Evolutionary conservation across 2,329 filamentous ascomycete species (phyloP).

Genomic region (Colletotrichum godetiae): DNA sequence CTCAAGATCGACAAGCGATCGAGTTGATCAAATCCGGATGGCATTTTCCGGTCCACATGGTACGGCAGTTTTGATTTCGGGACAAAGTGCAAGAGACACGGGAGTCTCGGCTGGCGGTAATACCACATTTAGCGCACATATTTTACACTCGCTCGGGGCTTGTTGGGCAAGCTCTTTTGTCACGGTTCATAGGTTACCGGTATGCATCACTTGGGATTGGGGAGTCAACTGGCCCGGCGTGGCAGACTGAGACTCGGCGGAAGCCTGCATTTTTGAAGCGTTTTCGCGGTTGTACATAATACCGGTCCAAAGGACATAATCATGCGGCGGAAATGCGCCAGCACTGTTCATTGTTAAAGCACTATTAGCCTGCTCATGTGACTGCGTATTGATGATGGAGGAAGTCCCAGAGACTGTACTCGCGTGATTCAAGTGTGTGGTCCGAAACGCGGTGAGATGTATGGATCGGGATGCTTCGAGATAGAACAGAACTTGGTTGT

Average conservation of each 20-base stretch:
- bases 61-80: slow-evolving; percentile 11
- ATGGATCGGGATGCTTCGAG: too few species aligned
- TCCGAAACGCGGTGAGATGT: too few species aligned
- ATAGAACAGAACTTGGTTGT: neutral
- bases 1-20: neutral
- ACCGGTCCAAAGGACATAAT: slow-evolving; percentile 27
- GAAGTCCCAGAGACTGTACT: too few species aligned
- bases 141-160: slow-evolving; percentile 25
- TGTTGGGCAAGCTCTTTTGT: neutral
- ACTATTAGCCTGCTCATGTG: neutral
- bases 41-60: neutral
- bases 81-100: neutral
- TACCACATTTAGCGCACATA: slow-evolving; percentile 29
- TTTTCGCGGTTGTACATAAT: slow-evolving; percentile 27
- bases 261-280: slow-evolving; percentile 7
- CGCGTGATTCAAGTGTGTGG: neutral
- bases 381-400: neutral
- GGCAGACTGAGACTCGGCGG: slow-evolving; percentile 13
- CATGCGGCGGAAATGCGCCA: neutral
- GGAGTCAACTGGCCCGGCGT: slow-evolving; percentile 9
- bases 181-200: slow-evolving; percentile 17
- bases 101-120: slow-evolving; percentile 13
- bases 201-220: slow-evolving; percentile 14
- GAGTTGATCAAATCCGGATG: neutral
- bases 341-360: neutral